Percentiles rank a stretch among this genome's conserved stretches.
phyloP scores from a whole-genome alignment of 257 asterid genomes.

The Solanum okadae region DNA sequence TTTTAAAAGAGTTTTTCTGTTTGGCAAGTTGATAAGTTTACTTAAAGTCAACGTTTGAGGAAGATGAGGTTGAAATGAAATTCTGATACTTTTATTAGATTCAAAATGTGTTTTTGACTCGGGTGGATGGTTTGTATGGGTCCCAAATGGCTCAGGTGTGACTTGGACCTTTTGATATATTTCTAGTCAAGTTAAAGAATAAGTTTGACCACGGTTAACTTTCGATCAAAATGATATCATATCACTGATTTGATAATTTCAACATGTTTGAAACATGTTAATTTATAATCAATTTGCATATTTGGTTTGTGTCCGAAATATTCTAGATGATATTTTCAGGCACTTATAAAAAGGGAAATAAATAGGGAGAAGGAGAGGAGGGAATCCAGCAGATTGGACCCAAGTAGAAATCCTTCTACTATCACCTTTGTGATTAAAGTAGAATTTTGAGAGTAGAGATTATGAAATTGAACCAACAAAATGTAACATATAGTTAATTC shows the following conservation, averaged over 20 bases:
- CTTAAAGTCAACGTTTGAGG: neutral
- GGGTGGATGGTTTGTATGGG: neutral
- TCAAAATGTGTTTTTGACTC: no score
- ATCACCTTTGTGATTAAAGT: no score
- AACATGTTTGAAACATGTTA: neutral
- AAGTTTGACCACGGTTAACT: neutral
- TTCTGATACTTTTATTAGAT: no score
- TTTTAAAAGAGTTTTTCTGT: no score
- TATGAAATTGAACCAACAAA: constrained; percentile 24
- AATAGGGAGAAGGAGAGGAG: no score
- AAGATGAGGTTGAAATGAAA: neutral
- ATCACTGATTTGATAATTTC: neutral
- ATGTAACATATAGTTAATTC: constrained; percentile 6
- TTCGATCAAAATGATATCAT: no score
- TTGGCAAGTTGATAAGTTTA: neutral
- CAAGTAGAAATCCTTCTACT: no score
- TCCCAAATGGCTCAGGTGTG: neutral
- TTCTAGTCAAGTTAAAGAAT: neutral
- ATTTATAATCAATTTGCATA: neutral
- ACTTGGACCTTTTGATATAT: neutral
- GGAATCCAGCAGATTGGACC: no score
- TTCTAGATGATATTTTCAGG: no score
- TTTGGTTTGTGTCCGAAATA: neutral
- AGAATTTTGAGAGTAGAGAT: no score
- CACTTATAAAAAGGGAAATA: no score